phyloP scores from a whole-genome alignment of 2,329 filamentous ascomycete genomes.

The Mycocentrospora acerina region DNA sequence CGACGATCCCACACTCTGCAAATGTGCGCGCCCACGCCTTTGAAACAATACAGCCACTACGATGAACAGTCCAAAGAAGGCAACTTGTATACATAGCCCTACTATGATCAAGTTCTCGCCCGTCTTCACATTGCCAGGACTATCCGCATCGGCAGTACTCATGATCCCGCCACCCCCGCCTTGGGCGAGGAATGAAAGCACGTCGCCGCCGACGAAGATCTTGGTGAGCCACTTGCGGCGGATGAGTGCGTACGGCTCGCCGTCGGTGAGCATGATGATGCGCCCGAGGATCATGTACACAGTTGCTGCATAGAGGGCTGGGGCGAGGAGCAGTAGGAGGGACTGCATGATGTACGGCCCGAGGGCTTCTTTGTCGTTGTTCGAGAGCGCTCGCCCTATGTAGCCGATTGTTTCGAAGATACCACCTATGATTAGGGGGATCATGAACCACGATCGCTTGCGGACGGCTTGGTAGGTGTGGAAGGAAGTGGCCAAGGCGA shows the following conservation, averaged over 20 bases:
- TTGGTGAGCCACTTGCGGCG: conserved; percentile 46
- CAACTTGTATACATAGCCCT: conserved; percentile 51
- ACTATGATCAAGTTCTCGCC: conserved; percentile 49
- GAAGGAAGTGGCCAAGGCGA: conserved; percentile 42
- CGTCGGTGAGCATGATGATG: conserved; percentile 44
- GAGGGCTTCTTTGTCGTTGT: conserved; percentile 33
- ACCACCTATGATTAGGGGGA: conserved; percentile 55
- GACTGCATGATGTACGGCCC: conserved; percentile 47
- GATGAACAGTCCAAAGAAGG: conserved; percentile 53
- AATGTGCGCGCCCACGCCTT: conserved; percentile 4
- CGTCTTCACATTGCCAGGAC: too few species aligned
- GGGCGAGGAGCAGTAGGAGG: conserved; percentile 48
- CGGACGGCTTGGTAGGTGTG: conserved; percentile 48
- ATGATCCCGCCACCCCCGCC: conserved; percentile 40
- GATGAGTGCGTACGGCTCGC: conserved; percentile 44
- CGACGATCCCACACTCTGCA: not conserved
- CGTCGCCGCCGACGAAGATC: conserved; percentile 49
- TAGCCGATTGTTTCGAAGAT: conserved; percentile 56
- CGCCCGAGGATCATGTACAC: conserved; percentile 54
- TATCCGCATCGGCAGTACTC: conserved; percentile 27
- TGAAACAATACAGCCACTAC: conserved; percentile 17
- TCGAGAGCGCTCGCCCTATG: conserved; percentile 46
- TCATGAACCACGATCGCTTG: conserved; percentile 54
- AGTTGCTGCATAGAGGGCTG: conserved; percentile 50
- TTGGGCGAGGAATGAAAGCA: conserved; percentile 50